These are phyloP conservation scores for Populus tremula DNA, from an alignment of 345 rosid species.

Conservation along the genomic window DNA sequence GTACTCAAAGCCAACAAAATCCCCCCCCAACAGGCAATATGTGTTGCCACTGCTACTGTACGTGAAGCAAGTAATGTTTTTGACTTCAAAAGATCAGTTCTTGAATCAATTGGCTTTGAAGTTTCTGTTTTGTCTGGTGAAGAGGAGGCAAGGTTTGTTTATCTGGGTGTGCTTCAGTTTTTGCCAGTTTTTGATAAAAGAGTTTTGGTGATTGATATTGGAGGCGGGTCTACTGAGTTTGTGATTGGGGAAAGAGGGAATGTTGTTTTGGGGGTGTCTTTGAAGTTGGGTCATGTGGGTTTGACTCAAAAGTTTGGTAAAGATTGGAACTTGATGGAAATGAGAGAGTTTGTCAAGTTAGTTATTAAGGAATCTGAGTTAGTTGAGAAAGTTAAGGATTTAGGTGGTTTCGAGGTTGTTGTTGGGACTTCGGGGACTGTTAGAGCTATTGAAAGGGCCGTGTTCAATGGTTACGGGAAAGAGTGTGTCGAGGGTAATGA, in stretches of 20 bases:
- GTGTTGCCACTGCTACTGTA: conserved; percentile 68
- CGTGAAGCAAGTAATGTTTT: conserved; percentile 46
- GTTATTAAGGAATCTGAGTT: conserved; percentile 45
- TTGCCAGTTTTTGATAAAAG: conserved; percentile 48
- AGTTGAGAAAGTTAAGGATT: conserved; percentile 37
- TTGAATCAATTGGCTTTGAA: conserved; percentile 35
- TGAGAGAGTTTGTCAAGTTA: conserved; percentile 44
- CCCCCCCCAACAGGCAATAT: conserved; percentile 28
- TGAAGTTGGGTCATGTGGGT: conserved; percentile 64
- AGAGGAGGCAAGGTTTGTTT: conserved; percentile 58
- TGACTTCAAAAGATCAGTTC: conserved; percentile 36
- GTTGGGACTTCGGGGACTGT: conserved; percentile 70
- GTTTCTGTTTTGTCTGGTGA: conserved; percentile 55
- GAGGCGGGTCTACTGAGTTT: conserved; percentile 77
- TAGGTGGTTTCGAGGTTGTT: conserved; percentile 48
- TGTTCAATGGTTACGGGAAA: conserved; percentile 41
- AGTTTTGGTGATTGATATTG: conserved; percentile 56
- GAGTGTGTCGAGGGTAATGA: conserved; percentile 20
- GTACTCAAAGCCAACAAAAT: conserved; percentile 39
- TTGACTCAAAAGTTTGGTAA: conserved; percentile 47
- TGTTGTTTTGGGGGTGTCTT: conserved; percentile 42
- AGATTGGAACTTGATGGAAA: conserved; percentile 15
- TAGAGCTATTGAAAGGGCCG: conserved; percentile 61
- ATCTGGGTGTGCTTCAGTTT: conserved; percentile 63
- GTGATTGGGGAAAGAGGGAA: conserved; percentile 52